A percentile compares a stretch with the other conserved stretches of the same genome.
Conservation (phyloP, 2,329 filamentous ascomycete species). For the Zasmidium citrigriseum region DNA sequence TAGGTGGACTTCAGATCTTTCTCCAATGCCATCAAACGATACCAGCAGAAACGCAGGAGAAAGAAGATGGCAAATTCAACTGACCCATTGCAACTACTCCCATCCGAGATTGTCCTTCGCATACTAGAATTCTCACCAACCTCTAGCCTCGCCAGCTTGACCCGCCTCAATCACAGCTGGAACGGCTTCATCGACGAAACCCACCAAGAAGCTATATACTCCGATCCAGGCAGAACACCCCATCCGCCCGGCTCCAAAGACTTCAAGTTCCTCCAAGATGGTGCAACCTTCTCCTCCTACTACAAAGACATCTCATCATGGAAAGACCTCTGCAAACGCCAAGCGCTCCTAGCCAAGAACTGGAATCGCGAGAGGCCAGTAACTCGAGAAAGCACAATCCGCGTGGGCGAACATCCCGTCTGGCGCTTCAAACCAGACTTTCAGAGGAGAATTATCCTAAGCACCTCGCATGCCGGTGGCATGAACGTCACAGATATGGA, state of each 20-base stretch:
- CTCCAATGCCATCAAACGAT: too few species aligned
- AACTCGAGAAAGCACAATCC: conserved; percentile 42
- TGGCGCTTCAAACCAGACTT: conserved; percentile 52
- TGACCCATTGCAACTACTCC: conserved; percentile 34
- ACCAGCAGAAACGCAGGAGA: too few species aligned
- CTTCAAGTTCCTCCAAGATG: conserved; percentile 32
- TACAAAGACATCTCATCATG: conserved; percentile 41
- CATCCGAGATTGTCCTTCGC: conserved; percentile 44
- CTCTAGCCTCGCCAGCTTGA: conserved; percentile 39
- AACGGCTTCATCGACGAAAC: conserved; percentile 45
- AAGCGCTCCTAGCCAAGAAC: conserved; percentile 41
- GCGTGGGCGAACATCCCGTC: conserved; percentile 43
- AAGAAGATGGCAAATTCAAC: too few species aligned
- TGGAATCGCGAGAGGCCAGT: conserved; percentile 39
- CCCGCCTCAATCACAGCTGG: conserved; percentile 40
- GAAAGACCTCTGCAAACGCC: conserved; percentile 48
- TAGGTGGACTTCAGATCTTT: too few species aligned
- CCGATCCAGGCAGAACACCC: conserved; percentile 33
- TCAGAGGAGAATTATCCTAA: conserved; percentile 48
- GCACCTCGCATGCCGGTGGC: conserved; percentile 48
- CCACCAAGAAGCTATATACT: conserved; percentile 46
- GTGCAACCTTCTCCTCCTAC: conserved; percentile 34
- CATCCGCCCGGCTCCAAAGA: conserved; percentile 33
- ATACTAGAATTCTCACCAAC: conserved; percentile 42
- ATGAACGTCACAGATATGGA: conserved; percentile 51